Evolutionary conservation across 495 filamentous ascomycete genomes (phyloP), one percentile per base, ranked within the genome.

Genomic region (Penicillium cosmopolitanum): DNA sequence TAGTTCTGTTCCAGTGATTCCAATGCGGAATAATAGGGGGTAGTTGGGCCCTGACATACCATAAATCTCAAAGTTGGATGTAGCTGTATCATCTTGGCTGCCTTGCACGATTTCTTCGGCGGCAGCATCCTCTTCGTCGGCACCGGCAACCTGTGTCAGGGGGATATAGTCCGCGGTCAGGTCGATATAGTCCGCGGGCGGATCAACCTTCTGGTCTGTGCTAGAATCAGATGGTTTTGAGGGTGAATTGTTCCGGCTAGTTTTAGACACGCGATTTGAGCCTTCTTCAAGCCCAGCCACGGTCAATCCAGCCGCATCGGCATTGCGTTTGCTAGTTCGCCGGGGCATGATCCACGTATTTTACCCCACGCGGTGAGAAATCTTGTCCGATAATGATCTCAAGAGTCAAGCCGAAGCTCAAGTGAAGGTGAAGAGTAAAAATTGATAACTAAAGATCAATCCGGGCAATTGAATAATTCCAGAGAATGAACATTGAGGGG

Each of bases 11-110:
- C 25, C 60, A 44, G 11, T 6, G 18, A 11, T 18, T 48, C 21
- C 2, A 48, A 48, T 10, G 19, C 9, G 31, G 5, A 19, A 13
- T 21, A 21, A 40, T 40, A 38, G 18, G 19, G 46, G 34, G 18
- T 4, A 23, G 10, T 38, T n/a, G 13, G 47, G 16, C 12, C 21
- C 1, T 48, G 11, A 62, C 28, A 60, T 72, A 66, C 84, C 86
- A 56, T 87, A 89, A 33, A 80, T 71, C 57, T 86, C 79, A 16
- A 70, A 73, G 11, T 51, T 66, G 3, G 70, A 70, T 28, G 68
- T 47, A 5, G 77, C 76, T 28, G 82, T 75, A 43, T 80, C 80
- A 50, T 71, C 77, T 58, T 81, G 77, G 21, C 59, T 75, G 8
- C 64, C 64, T 21, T 68, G 67, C 9, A 78, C 54, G 16, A 76